A percentile compares a stretch with the other conserved stretches of the same genome.
These are phyloP conservation scores for Mastigamoeba balamuthi DNA, from an alignment of 78 protist species.

Conservation along the genomic window DNA sequence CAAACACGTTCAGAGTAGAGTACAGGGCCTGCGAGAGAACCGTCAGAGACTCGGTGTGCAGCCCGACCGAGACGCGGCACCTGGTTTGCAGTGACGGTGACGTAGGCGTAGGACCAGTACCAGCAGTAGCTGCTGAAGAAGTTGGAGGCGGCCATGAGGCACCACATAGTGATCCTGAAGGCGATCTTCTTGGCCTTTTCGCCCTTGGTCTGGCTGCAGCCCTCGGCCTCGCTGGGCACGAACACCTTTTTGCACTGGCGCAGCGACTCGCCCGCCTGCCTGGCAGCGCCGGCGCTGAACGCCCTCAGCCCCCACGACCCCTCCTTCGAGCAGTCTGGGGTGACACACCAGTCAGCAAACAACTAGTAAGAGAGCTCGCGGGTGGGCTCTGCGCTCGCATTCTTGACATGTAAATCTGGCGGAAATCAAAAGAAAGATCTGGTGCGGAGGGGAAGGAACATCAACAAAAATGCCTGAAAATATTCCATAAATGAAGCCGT, in stretches of 20 bases:
- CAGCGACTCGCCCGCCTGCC: too few relatives aligned
- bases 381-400: too few relatives aligned
- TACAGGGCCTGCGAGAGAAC: not conserved
- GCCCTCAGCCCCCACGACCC: not conserved
- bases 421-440: too few relatives aligned
- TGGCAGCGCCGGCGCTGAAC: too few relatives aligned
- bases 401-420: too few relatives aligned
- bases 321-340: not conserved
- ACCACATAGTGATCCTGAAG: too few relatives aligned
- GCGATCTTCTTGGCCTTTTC: not conserved
- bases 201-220: not conserved
- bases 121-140: not conserved
- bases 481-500: too few relatives aligned
- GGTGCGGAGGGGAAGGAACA: not conserved
- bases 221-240: not conserved
- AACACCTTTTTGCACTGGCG: not conserved
- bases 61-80: too few relatives aligned
- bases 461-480: not conserved
- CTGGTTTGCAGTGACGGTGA: not conserved
- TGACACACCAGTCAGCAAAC: not conserved
- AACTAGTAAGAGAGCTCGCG: too few relatives aligned
- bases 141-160: not conserved
- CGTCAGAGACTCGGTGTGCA: too few relatives aligned
- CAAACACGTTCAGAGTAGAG: not conserved
- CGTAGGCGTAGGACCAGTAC: not conserved